A percentile compares a stretch with the other conserved stretches of the same genome.
Conservation (phyloP, 495 filamentous ascomycete species). For the Thermothielavioides terrestris region DNA sequence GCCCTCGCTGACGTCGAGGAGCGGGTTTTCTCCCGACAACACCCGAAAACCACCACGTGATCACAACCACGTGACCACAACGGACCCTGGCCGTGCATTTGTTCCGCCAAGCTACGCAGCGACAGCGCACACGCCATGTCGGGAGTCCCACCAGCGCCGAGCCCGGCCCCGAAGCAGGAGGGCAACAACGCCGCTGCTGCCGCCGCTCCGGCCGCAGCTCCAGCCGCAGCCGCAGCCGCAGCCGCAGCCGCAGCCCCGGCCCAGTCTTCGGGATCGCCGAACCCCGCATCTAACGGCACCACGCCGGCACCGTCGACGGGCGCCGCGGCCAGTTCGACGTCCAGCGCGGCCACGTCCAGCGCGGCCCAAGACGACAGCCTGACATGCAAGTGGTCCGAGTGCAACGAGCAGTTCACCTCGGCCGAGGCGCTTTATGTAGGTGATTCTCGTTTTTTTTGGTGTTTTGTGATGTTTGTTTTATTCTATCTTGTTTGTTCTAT, state of each 20-base stretch:
- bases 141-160: slow-evolving; percentile 1
- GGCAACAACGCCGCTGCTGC: slow-evolving; percentile 9
- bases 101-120: not conserved
- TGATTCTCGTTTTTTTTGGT: slow-evolving; percentile 9
- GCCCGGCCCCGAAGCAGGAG: slow-evolving; percentile 6
- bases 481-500: not conserved
- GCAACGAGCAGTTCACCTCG: slow-evolving; percentile 67
- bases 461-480: not conserved
- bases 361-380: slow-evolving; percentile 51
- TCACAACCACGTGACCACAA: slow-evolving; percentile 1
- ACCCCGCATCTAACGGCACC: slow-evolving; percentile 32
- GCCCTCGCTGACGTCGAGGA: not conserved
- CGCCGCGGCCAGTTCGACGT: slow-evolving; percentile 30
- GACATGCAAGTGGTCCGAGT: slow-evolving; percentile 79
- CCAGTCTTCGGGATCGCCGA: slow-evolving; percentile 19
- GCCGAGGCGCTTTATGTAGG: slow-evolving; percentile 89
- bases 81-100: not conserved
- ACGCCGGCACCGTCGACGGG: slow-evolving; percentile 38
- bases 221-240: too few species aligned
- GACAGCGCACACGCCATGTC: slow-evolving; percentile 10
- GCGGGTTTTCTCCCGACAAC: not conserved
- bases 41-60: not conserved
- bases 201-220: slow-evolving; percentile 8
- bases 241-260: too few species aligned
- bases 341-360: slow-evolving; percentile 32